Evolutionary conservation across 306 rosid species (phyloP).

Genomic region (Astragalus membranaceus): DNA sequence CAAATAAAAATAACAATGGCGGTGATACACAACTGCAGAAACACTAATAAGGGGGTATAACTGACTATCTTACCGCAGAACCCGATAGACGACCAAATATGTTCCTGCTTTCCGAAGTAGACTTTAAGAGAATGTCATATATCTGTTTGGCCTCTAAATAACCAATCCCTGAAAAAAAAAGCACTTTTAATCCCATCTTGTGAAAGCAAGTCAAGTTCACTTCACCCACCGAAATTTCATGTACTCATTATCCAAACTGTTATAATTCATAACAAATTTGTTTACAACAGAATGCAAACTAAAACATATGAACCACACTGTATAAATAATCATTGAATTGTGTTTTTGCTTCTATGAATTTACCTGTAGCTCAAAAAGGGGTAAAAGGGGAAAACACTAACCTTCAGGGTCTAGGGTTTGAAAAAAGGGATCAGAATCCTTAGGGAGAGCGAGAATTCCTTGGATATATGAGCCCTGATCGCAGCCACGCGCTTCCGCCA

Average conservation of each 20-base stretch:
- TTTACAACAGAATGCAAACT: neutral
- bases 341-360: neutral
- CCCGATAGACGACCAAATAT: conserved; percentile 88
- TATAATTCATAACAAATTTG: neutral
- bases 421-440: conserved; percentile 62
- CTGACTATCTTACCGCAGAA: conserved; percentile 54
- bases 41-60: neutral
- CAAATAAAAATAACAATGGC: neutral
- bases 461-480: conserved; percentile 60
- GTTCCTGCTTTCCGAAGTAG: conserved; percentile 77
- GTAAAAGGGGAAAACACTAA: neutral
- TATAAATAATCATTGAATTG: neutral
- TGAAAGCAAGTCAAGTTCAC: neutral
- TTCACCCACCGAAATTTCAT: neutral
- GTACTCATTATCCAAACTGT: neutral
- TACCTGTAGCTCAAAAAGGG: neutral
- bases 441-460: conserved; percentile 74
- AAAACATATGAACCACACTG: neutral
- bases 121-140: conserved; percentile 65
- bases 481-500: conserved; percentile 82
- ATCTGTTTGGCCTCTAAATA: conserved; percentile 74
- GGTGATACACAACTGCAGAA: neutral
- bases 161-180: conserved; percentile 52
- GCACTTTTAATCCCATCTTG: conserved; percentile 1
- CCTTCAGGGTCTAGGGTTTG: conserved; percentile 74